Conservation (phyloP, 2,329 filamentous ascomycete species). For the Aspergillus sp. region DNA sequence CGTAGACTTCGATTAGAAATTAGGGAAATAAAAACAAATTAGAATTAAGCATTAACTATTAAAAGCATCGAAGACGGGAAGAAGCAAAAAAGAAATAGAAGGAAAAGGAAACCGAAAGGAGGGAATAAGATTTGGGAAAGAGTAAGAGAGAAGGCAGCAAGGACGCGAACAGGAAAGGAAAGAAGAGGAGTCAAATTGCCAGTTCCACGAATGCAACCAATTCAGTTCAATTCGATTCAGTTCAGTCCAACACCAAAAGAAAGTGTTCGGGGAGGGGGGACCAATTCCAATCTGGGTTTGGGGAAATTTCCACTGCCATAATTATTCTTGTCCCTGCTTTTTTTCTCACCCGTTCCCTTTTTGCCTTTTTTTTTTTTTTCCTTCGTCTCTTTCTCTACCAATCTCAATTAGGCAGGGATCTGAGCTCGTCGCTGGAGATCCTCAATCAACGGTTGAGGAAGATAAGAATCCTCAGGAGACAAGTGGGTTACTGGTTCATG, state of each 20-base stretch:
- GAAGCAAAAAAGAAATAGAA: background rate
- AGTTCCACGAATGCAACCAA: background rate
- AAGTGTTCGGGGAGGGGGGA: background rate
- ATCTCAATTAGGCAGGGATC: conserved; percentile 19
- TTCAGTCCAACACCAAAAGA: background rate
- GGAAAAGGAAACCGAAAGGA: background rate
- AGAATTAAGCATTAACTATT: conserved; percentile 1
- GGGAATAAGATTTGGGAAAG: background rate
- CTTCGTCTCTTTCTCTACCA: conserved; percentile 7
- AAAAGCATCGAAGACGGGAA: background rate
- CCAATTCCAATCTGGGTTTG: background rate
- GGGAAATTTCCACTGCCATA: conserved; percentile 1
- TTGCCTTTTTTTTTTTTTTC: background rate
- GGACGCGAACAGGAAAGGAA: background rate
- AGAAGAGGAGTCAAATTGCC: background rate
- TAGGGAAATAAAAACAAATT: conserved; percentile 1
- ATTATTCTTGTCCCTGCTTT: background rate
- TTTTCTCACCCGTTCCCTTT: background rate
- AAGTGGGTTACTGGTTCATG: background rate
- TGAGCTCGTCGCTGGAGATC: conserved; percentile 13
- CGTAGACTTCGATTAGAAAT: background rate
- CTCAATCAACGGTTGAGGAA: conserved; percentile 7
- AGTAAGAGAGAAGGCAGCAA: background rate
- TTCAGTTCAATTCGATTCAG: background rate
- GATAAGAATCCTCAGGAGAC: conserved; percentile 1